Evolutionary conservation across 495 filamentous ascomycete species (phyloP), one percentile per base, ranked within the genome.

Genomic region (Tuber indicum): DNA sequence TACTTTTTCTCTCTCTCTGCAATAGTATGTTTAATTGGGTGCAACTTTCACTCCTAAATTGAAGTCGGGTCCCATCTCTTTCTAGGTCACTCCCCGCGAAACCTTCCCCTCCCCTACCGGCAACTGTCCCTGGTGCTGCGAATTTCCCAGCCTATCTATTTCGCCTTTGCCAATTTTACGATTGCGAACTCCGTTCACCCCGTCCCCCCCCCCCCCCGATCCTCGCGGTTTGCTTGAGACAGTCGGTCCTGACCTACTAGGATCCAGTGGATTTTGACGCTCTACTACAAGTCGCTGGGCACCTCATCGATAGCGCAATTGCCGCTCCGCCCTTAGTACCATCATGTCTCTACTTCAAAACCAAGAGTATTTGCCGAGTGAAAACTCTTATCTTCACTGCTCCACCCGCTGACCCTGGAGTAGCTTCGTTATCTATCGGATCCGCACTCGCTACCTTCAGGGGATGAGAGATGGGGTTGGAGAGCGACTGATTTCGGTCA

Each of bases 381-480:
- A 23, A n/a, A 12, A 14, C 52, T 62, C 44, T 71, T 45, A 52
- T 58, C 26, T 47, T 62, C 39, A 45, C 70, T 42, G 10, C 21
- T 58, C 41, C 47, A 44, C 70, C 74, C 70, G 75, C 84, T 84
- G 79, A 85, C 75, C 26, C 36, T 26, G 43, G 62, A 73, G 58
- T 77, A 97, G 95, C 84, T 92, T 98, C 86, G 91, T 96, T 32
- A 89, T 96, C 77, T 98, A 97, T 88, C 93, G 97, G 82, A 86
- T 99, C 52, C 94, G 96, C 71, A 94, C 92, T 19, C 92, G 93
- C 74, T 99, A 98, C 83, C 91, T 99, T 8, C 91, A 92, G 70
- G 89, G 91, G 66, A 92, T 97, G 76, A 93, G 94, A 85, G 96
- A 99, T 85, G 96, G 96, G 72, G 94, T 98, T 58, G 96, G 96